These are phyloP conservation scores for Penicillium concentricum DNA, from an alignment of 2,329 filamentous ascomycete species.

Conservation along the genomic window DNA sequence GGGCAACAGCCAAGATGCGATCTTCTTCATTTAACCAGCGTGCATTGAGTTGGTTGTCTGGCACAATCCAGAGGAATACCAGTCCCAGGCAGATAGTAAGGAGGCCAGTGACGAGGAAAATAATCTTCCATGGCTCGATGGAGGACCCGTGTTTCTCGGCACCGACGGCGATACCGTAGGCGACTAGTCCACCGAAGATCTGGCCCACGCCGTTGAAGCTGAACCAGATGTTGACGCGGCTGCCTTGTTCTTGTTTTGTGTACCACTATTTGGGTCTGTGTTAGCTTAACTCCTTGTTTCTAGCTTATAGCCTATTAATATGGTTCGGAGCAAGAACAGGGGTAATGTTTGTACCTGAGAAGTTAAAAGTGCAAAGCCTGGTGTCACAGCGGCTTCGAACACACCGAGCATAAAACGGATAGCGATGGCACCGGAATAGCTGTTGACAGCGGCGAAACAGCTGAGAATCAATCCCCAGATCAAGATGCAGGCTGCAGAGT, in stretches of 20 bases:
- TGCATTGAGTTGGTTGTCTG: constrained; percentile 61
- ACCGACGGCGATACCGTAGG: constrained; percentile 63
- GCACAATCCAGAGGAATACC: constrained; percentile 54
- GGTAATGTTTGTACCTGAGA: constrained; percentile 43
- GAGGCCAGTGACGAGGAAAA: constrained; percentile 56
- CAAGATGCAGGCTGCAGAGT: constrained; percentile 63
- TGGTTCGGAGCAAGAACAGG: neutral
- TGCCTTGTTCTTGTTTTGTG: constrained; percentile 66
- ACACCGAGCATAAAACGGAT: constrained; percentile 68
- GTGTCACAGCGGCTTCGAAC: constrained; percentile 67
- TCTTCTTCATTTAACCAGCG: constrained; percentile 66
- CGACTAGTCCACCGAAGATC: constrained; percentile 62
- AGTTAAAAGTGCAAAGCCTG: constrained; percentile 67
- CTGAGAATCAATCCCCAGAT: constrained; percentile 62
- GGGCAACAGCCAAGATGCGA: constrained; percentile 65
- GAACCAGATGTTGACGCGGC: constrained; percentile 66
- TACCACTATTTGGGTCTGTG: constrained; percentile 57
- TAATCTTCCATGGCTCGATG: constrained; percentile 66
- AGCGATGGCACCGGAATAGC: constrained; percentile 61
- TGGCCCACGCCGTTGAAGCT: constrained; percentile 64
- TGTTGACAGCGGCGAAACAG: constrained; percentile 62
- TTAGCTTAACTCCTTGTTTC: neutral
- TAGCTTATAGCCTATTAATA: neutral
- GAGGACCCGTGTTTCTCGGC: constrained; percentile 54
- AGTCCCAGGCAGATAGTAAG: constrained; percentile 51